Evolutionary conservation across 176 grass and related monocot species (phyloP).

Genomic region (Microstegium vimineum): DNA sequence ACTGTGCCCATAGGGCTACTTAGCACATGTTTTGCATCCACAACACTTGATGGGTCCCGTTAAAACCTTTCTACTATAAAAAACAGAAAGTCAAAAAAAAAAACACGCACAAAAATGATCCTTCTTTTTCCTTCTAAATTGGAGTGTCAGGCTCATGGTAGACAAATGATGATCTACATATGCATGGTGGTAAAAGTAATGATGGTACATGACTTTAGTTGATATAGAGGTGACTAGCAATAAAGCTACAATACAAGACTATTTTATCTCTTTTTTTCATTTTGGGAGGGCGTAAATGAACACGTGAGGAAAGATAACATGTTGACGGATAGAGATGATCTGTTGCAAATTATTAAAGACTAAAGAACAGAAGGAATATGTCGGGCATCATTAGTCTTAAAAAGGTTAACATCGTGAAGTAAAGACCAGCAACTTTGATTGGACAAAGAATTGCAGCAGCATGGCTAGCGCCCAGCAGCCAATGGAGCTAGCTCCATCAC

Average conservation of each 20-base stretch:
- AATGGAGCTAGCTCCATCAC: no score
- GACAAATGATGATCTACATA: neutral
- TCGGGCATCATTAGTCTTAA: neutral
- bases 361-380: neutral
- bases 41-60: neutral
- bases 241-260: neutral
- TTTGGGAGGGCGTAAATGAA: neutral
- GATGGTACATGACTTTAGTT: neutral
- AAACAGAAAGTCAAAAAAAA: neutral
- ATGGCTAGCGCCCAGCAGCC: no score
- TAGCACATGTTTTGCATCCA: neutral
- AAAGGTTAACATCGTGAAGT: neutral
- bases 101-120: neutral
- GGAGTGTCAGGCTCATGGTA: neutral
- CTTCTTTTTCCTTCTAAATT: neutral
- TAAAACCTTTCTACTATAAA: neutral
- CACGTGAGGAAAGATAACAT: neutral
- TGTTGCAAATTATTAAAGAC: neutral
- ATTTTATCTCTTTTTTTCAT: neutral
- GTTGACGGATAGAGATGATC: neutral
- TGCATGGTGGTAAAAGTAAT: neutral
- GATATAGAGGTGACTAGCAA: neutral
- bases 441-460: neutral
- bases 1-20: no score
- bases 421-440: neutral